Conservation (phyloP, 2,329 filamentous ascomycete genomes). For the Hypoxylon sp. region DNA sequence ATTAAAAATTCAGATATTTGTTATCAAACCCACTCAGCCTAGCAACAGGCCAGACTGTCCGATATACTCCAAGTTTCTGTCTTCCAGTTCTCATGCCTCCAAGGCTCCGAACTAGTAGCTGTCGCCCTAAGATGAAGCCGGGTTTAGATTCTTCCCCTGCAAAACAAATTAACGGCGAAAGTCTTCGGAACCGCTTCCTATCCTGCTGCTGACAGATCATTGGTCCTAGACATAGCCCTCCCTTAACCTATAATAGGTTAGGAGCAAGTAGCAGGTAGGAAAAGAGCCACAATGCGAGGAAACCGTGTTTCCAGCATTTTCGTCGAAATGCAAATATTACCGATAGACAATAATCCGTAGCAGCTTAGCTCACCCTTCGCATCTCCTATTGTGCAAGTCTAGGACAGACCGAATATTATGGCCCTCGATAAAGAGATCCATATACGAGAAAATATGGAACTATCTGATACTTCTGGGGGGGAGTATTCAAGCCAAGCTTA, state of each 20-base stretch:
- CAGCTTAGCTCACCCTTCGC: constrained; percentile 18
- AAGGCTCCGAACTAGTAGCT: constrained; percentile 11
- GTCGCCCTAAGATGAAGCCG: constrained; percentile 7
- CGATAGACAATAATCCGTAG: constrained; percentile 11
- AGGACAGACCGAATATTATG: constrained; percentile 15
- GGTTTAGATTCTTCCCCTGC: constrained; percentile 10
- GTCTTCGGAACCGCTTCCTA: constrained; percentile 1
- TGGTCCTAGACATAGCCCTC: background rate
- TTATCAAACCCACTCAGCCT: constrained; percentile 10
- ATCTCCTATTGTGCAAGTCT: constrained; percentile 13
- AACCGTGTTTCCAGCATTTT: constrained; percentile 3
- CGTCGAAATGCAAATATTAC: constrained; percentile 21
- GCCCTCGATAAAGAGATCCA: constrained; percentile 22
- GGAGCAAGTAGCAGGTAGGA: constrained; percentile 4
- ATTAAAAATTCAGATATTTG: background rate
- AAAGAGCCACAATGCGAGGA: constrained; percentile 13
- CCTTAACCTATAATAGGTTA: background rate
- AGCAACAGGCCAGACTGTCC: constrained; percentile 2
- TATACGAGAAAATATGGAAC: constrained; percentile 28
- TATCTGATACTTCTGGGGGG: constrained; percentile 36
- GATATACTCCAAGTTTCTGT: constrained; percentile 5
- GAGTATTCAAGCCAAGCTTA: constrained; percentile 20
- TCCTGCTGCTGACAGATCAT: constrained; percentile 5
- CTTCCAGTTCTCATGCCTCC: constrained; percentile 2
- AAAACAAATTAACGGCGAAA: constrained; percentile 17